A percentile compares a stretch with the other conserved stretches of the same genome.
Evolutionary conservation across 1,139 yeast species (phyloP).

Genomic region (Suhomyces maxii): DNA sequence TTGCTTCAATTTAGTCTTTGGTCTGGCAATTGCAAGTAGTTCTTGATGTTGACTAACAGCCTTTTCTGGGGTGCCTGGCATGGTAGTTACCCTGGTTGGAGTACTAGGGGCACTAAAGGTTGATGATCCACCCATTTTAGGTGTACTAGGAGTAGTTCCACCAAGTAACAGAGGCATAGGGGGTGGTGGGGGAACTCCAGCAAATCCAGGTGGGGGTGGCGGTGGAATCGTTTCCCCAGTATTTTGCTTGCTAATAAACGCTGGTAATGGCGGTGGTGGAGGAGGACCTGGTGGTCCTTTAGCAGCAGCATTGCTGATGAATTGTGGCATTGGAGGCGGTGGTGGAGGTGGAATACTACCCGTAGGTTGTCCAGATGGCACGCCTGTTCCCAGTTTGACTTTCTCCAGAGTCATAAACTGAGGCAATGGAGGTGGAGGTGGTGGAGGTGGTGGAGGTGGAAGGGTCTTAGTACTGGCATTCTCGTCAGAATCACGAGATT

Average conservation of each 20-base stretch:
- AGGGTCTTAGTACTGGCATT: not conserved
- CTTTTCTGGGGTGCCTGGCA: constrained; percentile 3
- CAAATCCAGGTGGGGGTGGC: constrained; percentile 30
- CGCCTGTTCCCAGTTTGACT: not conserved
- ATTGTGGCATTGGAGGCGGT: constrained; percentile 20
- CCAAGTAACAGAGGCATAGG: constrained; percentile 16
- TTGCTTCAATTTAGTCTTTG: constrained; percentile 74
- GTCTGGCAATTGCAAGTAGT: constrained; percentile 34
- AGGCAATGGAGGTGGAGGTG: constrained; percentile 24
- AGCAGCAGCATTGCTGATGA: constrained; percentile 15
- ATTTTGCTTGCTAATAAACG: not conserved
- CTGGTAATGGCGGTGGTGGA: constrained; percentile 16
- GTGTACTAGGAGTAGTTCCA: constrained; percentile 7
- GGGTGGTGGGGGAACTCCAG: constrained; percentile 24
- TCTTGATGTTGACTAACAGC: constrained; percentile 4
- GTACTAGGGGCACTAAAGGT: constrained; percentile 2
- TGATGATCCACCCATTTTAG: not conserved
- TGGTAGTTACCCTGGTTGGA: not conserved
- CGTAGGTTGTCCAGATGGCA: constrained; percentile 18
- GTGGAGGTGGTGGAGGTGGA: constrained; percentile 27
- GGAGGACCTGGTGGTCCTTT: not conserved
- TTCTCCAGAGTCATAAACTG: constrained; percentile 18
- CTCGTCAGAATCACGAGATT: constrained; percentile 3
- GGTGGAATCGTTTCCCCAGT: constrained; percentile 21
- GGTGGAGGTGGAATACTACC: constrained; percentile 17